Percentiles rank a stretch among this genome's conserved stretches.
phyloP scores from a whole-genome alignment of 768 basidiomycete genomes.

The Amanita polypyramis region DNA sequence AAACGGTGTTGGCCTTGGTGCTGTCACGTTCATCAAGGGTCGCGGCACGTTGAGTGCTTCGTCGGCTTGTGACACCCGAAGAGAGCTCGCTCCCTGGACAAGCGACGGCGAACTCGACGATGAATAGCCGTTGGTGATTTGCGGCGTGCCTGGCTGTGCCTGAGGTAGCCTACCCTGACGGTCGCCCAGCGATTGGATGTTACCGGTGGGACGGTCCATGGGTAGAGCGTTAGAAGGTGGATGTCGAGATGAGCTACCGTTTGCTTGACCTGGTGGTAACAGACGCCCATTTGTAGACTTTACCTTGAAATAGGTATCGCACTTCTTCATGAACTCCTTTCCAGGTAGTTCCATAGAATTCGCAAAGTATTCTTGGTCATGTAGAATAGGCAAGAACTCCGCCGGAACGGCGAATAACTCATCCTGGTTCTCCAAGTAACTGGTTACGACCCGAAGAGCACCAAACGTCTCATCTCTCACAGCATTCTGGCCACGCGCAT shows the following conservation, averaged over 20 bases:
- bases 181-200: slow-evolving; percentile 29
- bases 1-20: slow-evolving; percentile 42
- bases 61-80: slow-evolving; percentile 24
- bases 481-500: slow-evolving; percentile 76
- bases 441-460: slow-evolving; percentile 78
- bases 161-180: slow-evolving; percentile 30
- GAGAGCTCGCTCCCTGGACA: slow-evolving; percentile 32
- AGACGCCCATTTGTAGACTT: slow-evolving; percentile 45
- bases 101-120: slow-evolving; percentile 35
- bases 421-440: slow-evolving; percentile 87
- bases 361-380: slow-evolving; percentile 87
- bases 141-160: slow-evolving; percentile 29
- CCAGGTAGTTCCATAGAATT: slow-evolving; percentile 82
- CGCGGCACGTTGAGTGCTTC: slow-evolving; percentile 36
- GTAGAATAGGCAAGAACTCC: slow-evolving; percentile 78
- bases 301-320: slow-evolving; percentile 78
- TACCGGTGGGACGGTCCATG: slow-evolving; percentile 37
- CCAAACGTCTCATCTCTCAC: slow-evolving; percentile 90
- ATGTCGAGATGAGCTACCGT: slow-evolving; percentile 30
- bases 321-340: slow-evolving; percentile 94
- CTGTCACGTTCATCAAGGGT: slow-evolving; percentile 23
- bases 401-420: slow-evolving; percentile 91
- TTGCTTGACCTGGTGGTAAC: slow-evolving; percentile 27
- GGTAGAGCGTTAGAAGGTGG: slow-evolving; percentile 26
- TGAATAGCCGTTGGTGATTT: slow-evolving; percentile 24